Base-by-base conservation (phyloP, 2,329 filamentous ascomycete genomes). In the Kalmusia sp. region DNA sequence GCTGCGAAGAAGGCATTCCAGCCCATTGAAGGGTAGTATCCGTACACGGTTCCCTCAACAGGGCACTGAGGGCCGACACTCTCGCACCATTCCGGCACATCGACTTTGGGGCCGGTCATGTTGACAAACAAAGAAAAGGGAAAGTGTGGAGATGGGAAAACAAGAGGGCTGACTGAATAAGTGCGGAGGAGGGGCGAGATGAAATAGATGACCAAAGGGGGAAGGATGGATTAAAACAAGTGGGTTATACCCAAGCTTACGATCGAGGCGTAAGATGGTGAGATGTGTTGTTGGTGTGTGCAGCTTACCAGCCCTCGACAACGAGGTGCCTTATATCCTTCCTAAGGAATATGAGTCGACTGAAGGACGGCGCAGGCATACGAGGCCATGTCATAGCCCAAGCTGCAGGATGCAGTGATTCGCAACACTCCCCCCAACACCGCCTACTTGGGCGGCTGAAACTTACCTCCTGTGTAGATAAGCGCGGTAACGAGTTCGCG, bases 1-100 rank as follows among this genome's bases (percentile, higher is more conserved):
- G 74, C 74, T 0, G 79, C 62, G 65, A 83, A 84, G 65, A 81
- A 77, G 50, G 77, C 68, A 59, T 84, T 84, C 25, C 77, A 81
- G 3, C 71, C 73, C 0, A 82, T 67, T 24, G 69, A 76, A 0
- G 83, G 83, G 35, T 78, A 72, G 65, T 85, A 86, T 31, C 79
- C 77, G 58, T 84, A 82, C n/a, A 77, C 76, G 1, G 79, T 81
- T 2, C 69, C 72, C 40, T 77, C 64, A 19, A 82, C 75, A 0
- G 79, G 76, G 54, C 80, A 82, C 2, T 59, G 51, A 21, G 59
- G 54, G 6, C 40, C 35, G 3, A 65, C 57, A 8, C 45, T 27
- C n/a, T 48, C 52, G 35, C 64, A 65, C 17, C 33, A 54, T 2
- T 48, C 38, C 8, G 61, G 55, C 15, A 58, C 55, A 12, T 51